Evolutionary conservation across 345 rosid species (phyloP), one percentile per base, ranked within the genome.

Genomic region (Euphorbia pulcherrima): DNA sequence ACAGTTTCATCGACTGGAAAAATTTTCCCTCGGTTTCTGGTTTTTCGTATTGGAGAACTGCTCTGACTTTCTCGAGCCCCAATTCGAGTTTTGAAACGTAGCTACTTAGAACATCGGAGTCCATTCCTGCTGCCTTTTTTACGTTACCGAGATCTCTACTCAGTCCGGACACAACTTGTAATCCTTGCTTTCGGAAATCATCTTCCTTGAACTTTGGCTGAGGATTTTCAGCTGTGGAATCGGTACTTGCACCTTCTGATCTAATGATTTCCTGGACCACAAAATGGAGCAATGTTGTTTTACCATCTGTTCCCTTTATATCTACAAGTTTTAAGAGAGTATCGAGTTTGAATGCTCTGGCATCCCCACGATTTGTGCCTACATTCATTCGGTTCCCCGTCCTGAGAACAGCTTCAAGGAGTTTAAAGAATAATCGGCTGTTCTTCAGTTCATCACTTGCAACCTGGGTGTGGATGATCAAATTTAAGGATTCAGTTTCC

Each of bases 281-380:
- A 74, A 93, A 93, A 72, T 93, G 99, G 37, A 93, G 97, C 73
- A 90, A 84, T 41, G 99, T 90, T 62, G 99, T 94, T 77, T 94
- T 90, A 60, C 99, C 99, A 59, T 94, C 99, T 3, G 92, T 83
- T 62, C 96, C 97, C 80, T 94, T 90, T 74, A 94, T 80, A 77
- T 94, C 99, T 46, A 88, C 97, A n/a, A 90, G 96, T 81, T 94
- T 94, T 67, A 94, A 66, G 56, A 94, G 97, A 10, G 96, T 90
- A n/a, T 94, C 97, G n/a, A 94, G 97, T 77, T 90, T 94, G 77
- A 94, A 94, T 61, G 97, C 86, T 81, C 77, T 90, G 50, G 99
- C 99, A 71, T 89, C 99, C 39, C 99, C 99, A 0, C 99, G 96
- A 64, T 89, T 91, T 18, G 99, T 94, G 60, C 97, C 99, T 68